Evolutionary conservation across 805 yeast genomes (phyloP).

Genomic region (Candida jianshihensis): DNA sequence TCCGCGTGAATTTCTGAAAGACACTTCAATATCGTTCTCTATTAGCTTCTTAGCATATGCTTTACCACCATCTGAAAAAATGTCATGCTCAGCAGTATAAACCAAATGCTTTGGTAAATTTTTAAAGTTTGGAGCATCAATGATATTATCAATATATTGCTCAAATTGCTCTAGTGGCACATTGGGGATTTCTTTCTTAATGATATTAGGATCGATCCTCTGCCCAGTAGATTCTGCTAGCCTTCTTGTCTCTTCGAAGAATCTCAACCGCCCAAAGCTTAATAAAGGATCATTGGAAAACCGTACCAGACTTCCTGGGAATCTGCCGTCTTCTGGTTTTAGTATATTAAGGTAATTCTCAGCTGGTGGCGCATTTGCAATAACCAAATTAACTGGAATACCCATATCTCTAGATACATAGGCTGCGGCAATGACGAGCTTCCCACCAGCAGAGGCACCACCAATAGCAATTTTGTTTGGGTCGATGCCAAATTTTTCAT

Average conservation of each 20-base stretch:
- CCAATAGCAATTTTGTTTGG: conserved; percentile 1
- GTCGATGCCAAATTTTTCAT: conserved; percentile 1
- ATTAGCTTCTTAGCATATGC: conserved; percentile 1
- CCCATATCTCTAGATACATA: conserved; percentile 1
- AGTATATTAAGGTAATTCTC: neutral
- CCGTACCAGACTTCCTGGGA: neutral
- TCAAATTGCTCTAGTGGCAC: conserved; percentile 1
- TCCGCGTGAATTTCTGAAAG: conserved; percentile 1
- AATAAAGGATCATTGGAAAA: conserved; percentile 1
- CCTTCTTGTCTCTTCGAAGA: neutral
- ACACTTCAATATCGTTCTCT: neutral
- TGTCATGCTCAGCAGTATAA: conserved; percentile 1
- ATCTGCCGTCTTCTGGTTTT: neutral
- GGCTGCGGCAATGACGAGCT: neutral
- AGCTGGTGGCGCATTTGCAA: conserved; percentile 2
- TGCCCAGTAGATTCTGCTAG: neutral
- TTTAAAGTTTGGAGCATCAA: neutral
- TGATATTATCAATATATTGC: neutral
- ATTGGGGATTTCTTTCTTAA: neutral
- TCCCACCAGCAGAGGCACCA: conserved; percentile 3
- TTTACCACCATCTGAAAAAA: neutral
- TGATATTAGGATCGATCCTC: conserved; percentile 1
- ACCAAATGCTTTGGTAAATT: conserved; percentile 1
- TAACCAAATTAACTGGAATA: neutral
- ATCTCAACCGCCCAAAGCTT: neutral